A percentile compares a stretch with the other conserved stretches of the same genome.
These are phyloP conservation scores for Talaromyces stipitatus DNA, from an alignment of 495 filamentous ascomycete species.

Conservation along the genomic window DNA sequence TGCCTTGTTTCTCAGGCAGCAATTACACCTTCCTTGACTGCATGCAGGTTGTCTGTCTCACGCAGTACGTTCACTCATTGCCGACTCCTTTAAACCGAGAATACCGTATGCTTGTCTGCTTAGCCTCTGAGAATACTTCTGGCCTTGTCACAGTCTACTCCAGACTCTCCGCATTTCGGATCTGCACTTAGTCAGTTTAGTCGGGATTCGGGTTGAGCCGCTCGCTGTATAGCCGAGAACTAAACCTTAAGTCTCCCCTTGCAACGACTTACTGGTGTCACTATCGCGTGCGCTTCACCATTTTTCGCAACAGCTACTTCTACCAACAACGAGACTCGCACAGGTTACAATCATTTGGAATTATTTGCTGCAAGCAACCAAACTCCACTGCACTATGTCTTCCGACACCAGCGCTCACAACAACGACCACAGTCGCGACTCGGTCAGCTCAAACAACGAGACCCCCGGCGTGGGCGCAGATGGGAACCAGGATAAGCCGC, in stretches of 20 bases:
- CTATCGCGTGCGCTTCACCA: not conserved
- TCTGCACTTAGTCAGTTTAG: not conserved
- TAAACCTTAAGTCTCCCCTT: not conserved
- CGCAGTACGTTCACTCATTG: not conserved
- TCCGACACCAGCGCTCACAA: conserved; percentile 1
- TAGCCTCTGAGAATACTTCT: no score
- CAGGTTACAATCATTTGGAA: no score
- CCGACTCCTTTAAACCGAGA: no score
- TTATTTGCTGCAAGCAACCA: not conserved
- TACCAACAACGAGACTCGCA: no score
- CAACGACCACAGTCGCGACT: conserved; percentile 3
- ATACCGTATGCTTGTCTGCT: no score
- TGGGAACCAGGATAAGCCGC: conserved; percentile 54
- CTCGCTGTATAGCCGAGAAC: not conserved
- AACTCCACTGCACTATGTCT: not conserved
- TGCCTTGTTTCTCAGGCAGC: not conserved
- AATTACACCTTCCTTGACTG: not conserved
- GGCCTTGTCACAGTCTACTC: not conserved
- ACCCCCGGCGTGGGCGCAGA: conserved; percentile 2
- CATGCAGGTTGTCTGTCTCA: not conserved
- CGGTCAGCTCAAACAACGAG: conserved; percentile 6
- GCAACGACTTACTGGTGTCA: not conserved
- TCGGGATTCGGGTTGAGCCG: not conserved
- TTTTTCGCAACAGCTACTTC: no score
- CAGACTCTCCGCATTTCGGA: not conserved